Evolutionary conservation across 345 rosid genomes (phyloP), one percentile per base, ranked within the genome.

Genomic region (Hibiscus syriacus): DNA sequence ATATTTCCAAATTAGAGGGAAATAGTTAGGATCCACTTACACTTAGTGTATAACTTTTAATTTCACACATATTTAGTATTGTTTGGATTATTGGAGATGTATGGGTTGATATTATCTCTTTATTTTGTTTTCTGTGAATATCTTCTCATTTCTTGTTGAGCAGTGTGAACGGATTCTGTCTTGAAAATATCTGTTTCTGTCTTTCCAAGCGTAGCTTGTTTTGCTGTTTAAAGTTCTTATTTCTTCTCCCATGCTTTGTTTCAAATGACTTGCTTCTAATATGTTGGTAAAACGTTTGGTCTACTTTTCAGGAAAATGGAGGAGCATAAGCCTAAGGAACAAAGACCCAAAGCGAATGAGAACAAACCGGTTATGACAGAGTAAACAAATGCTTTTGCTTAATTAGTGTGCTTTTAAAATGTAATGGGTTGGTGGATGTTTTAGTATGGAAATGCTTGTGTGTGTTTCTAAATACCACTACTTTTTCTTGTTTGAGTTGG

Each of bases 281-380:
- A 3, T 6, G 3, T 26, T 10, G 32, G 26, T 45, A 3, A 13
- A 27, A 57, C 4, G 43, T 64, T 60, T 34, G 14, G 25, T 46
- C 36, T 22, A 19, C 20, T 49, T 36, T 72, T 39, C 76, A 94
- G 99, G 92, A 94, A 85, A 83, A 72, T 74, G 72, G 96, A 94
- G 59, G 98, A 94, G 30, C 39, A 36, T 2, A 36, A 36, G 39
- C 39, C 39, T 8, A 36, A 36, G 39, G 39, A 36, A 36, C 97
- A 91, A 59, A 91, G 67, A 71, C 88, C 89, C 50, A 94, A 91
- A 82, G 97, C 98, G 12, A 94, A 69, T 63, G 99, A 94, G 84
- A 94, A 94, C 75, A 94, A 94, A 72, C 99, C 99, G 46, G 89
- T 94, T 30, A 91, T 94, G 98, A 91, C 85, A 7, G 96, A 92